Base-by-base conservation (phyloP, 129 eudicot species). In the Artemisia argyi region DNA sequence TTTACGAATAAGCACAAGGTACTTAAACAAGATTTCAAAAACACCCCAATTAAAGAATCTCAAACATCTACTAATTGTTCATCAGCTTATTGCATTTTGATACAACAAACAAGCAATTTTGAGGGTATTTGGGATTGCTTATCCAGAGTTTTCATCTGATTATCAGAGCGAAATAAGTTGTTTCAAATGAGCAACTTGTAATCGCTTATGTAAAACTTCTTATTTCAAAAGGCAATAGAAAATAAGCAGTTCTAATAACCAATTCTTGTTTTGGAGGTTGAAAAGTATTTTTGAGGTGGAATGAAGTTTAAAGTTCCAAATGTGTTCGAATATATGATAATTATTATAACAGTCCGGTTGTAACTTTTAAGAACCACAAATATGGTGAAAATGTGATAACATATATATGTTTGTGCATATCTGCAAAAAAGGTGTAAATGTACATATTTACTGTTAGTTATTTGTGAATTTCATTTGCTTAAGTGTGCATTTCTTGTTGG, bases 291-390 rank as follows among this genome's bases (percentile, higher is more conserved):
- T 55, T 70, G 61, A 51, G 47, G 26, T 53, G 50, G 30, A 30
- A 10, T 54, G 63, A 30, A 55, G 53, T 35, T n/a, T 55, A 48
- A 56, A 57, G 66, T 44, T 42, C 46, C 46, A 42, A 57, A 10
- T 47, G 59, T 59, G 68, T 59, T 72, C 5, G 9, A 72, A 60
- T 48, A 59, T 14, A 22, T 2, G 39, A 18, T 56, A 35, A n/a
- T 70, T 51, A 14, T 14, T 14, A 0, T 51, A 52, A 26, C 4
- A 26, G 4, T 26, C 30, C 7, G 39, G 39, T 32, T 32, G 39
- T 32, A 32, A 4, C 39, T 32, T 32, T 32, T 32, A 32, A 4
- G 39, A 32, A 32, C 39, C 39, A 54, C 9, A 16, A 54, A 17
- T 16, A 16, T 16, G 3, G 59, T 8, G 59, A 54, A 54, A 54